phyloP scores from a whole-genome alignment of 352 stramenopile species.

The Globisporangium carolinianum region DNA sequence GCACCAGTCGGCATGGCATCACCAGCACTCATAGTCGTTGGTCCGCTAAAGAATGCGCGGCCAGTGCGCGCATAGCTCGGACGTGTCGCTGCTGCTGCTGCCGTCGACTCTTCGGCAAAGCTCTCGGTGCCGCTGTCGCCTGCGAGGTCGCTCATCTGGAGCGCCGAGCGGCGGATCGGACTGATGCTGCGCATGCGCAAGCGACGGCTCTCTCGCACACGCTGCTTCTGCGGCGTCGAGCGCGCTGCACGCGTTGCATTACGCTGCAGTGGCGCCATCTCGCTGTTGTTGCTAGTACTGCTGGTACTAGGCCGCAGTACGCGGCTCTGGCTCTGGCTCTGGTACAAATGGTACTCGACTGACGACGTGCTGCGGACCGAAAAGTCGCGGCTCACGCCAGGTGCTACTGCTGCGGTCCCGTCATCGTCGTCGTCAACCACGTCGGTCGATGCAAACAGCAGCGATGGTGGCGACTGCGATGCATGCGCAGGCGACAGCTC shows the following conservation, averaged over 20 bases:
- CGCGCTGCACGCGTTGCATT: constrained; percentile 9
- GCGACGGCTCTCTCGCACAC: constrained; percentile 12
- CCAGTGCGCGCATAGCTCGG: too few relatives aligned
- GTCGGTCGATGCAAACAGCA: background rate
- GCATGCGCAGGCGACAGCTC: too few relatives aligned
- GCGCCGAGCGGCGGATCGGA: constrained; percentile 18
- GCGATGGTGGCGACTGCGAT: too few relatives aligned
- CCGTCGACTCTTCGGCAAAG: constrained; percentile 3
- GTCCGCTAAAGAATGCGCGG: too few relatives aligned
- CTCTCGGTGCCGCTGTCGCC: constrained; percentile 18
- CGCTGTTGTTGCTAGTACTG: background rate
- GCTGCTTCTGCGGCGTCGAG: constrained; percentile 31
- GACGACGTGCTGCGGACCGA: background rate
- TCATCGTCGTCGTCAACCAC: background rate
- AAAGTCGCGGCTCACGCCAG: background rate
- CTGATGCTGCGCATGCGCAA: constrained; percentile 44
- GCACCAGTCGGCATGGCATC: too few relatives aligned
- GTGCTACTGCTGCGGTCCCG: background rate
- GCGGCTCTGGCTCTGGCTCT: background rate
- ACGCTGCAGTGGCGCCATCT: background rate
- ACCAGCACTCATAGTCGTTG: too few relatives aligned
- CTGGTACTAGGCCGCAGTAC: background rate
- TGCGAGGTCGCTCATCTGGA: constrained; percentile 15
- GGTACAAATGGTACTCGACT: background rate
- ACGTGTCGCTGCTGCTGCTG: too few relatives aligned